A percentile compares a stretch with the other conserved stretches of the same genome.
These are phyloP conservation scores for Talaromyces proteolyticus DNA, from an alignment of 495 filamentous ascomycete species.

Conservation along the genomic window DNA sequence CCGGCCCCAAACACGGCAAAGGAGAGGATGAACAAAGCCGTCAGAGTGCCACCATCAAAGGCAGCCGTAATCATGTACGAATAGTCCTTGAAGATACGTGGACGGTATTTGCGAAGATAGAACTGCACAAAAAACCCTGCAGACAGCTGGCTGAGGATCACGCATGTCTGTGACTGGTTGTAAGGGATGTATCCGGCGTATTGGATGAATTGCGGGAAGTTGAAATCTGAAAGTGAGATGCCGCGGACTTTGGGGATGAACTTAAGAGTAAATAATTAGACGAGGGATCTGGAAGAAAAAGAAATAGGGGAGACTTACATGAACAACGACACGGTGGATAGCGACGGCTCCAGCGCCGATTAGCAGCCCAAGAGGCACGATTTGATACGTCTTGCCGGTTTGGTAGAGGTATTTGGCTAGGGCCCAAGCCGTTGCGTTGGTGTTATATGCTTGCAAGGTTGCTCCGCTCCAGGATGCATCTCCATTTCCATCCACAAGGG, in stretches of 20 bases:
- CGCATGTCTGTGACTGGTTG: slow-evolving; percentile 35
- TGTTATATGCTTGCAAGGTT: slow-evolving; percentile 32
- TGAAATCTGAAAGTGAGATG: slow-evolving; percentile 25
- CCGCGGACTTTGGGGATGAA: slow-evolving; percentile 24
- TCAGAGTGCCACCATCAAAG: slow-evolving; percentile 47
- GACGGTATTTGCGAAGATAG: slow-evolving; percentile 44
- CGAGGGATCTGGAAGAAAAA: neutral
- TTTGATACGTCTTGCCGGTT: slow-evolving; percentile 19
- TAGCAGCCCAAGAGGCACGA: slow-evolving; percentile 41
- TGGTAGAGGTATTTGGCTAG: slow-evolving; percentile 35
- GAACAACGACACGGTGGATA: slow-evolving; percentile 32
- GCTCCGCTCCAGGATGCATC: slow-evolving; percentile 43
- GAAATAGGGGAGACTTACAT: slow-evolving; percentile 16
- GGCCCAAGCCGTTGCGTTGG: slow-evolving; percentile 39
- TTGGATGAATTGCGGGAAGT: slow-evolving; percentile 35
- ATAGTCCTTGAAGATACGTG: slow-evolving; percentile 50
- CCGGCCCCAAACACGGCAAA: slow-evolving; percentile 53
- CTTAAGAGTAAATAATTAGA: slow-evolving; percentile 8
- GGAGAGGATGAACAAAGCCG: slow-evolving; percentile 49
- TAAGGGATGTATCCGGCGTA: slow-evolving; percentile 41
- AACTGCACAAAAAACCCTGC: slow-evolving; percentile 44
- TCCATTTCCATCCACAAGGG: slow-evolving; percentile 32
- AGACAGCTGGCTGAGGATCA: slow-evolving; percentile 26
- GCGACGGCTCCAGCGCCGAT: slow-evolving; percentile 33
- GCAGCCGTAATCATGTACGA: slow-evolving; percentile 51